Conservation (phyloP, 257 asterid genomes). For the Solanum habrochaites region DNA sequence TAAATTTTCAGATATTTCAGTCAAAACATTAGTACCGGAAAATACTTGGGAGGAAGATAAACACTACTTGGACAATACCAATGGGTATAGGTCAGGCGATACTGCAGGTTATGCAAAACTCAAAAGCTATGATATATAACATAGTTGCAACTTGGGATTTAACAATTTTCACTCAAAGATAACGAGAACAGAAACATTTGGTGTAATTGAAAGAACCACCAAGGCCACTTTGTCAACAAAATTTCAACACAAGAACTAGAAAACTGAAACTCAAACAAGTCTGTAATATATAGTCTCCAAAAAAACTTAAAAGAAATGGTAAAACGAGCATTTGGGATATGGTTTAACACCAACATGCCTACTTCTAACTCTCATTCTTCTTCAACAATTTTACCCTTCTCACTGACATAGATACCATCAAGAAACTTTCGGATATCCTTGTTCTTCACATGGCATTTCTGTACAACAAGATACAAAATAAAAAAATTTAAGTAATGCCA, state of each 20-base stretch:
- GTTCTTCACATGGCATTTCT: constrained; percentile 3
- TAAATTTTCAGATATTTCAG: not conserved
- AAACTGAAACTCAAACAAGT: not conserved
- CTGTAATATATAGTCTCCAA: not conserved
- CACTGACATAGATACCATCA: constrained; percentile 2
- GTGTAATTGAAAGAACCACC: not conserved
- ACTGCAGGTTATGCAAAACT: not conserved
- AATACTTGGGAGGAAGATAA: not conserved
- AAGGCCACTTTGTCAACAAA: not conserved
- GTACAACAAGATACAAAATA: not conserved
- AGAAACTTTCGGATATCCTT: constrained; percentile 4
- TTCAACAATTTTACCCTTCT: not conserved
- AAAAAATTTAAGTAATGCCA: not conserved
- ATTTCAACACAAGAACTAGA: not conserved
- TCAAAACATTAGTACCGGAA: not conserved
- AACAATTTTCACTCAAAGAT: not conserved
- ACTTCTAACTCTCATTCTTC: not conserved
- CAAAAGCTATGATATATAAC: not conserved
- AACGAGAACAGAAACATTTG: not conserved
- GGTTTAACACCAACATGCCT: not conserved
- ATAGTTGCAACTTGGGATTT: not conserved
- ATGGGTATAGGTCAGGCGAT: not conserved
- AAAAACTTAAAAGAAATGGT: not conserved
- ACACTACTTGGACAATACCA: not conserved
- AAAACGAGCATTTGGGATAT: not conserved